Evolutionary conservation across 345 rosid genomes (phyloP).

Genomic region (Boechera divaricarpa): DNA sequence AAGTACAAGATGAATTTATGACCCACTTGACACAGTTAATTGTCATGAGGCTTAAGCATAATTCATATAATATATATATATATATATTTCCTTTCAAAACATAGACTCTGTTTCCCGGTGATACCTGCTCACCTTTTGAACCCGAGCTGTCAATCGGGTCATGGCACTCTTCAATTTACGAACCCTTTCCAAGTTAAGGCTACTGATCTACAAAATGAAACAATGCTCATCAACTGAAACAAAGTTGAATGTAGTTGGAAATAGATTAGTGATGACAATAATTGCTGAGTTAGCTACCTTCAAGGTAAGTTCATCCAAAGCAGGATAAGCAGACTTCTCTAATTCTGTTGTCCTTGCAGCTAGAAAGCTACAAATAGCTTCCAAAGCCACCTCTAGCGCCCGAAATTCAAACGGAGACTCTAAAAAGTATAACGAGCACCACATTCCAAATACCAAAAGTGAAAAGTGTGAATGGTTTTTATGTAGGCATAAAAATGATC

Average conservation of each 20-base stretch:
- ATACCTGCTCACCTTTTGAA: conserved; percentile 65
- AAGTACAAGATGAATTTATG: neutral
- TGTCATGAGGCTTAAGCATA: conserved; percentile 3
- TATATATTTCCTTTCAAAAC: neutral
- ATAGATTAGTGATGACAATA: conserved; percentile 12
- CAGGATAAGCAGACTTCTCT: conserved; percentile 89
- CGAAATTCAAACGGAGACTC: conserved; percentile 86
- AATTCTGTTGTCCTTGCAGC: conserved; percentile 83
- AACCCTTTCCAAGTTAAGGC: conserved; percentile 92
- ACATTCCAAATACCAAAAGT: conserved; percentile 20
- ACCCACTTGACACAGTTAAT: neutral
- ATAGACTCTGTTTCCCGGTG: neutral
- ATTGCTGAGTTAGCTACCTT: conserved; percentile 47
- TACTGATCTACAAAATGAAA: conserved; percentile 64
- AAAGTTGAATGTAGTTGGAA: neutral
- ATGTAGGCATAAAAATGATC: neutral
- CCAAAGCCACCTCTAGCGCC: conserved; percentile 91
- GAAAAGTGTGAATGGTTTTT: conserved; percentile 5
- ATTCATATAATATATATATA: neutral
- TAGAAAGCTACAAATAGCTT: conserved; percentile 86
- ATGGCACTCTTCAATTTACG: conserved; percentile 91
- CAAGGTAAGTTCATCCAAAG: conserved; percentile 87
- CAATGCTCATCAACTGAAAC: neutral
- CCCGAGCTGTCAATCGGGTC: conserved; percentile 87
- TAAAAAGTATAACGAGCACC: conserved; percentile 42